phyloP scores from a whole-genome alignment of 768 basidiomycete genomes.

The Leccinellum albellum region DNA sequence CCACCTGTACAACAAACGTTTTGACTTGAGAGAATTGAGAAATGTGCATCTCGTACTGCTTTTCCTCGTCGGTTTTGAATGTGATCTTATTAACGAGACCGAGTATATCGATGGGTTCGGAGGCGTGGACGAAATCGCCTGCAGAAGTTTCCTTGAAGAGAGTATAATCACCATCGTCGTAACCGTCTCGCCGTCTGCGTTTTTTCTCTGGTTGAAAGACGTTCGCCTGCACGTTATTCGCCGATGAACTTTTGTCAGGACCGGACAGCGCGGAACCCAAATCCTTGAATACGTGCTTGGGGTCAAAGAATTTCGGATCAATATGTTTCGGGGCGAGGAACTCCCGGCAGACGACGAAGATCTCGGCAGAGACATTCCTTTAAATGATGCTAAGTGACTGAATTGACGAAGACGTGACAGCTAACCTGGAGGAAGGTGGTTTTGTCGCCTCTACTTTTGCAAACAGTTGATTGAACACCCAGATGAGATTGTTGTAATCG shows the following conservation, averaged over 20 bases:
- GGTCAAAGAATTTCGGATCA: slow-evolving; percentile 97
- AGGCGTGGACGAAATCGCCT: slow-evolving; percentile 61
- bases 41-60: slow-evolving; percentile 46
- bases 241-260: slow-evolving; percentile 50
- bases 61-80: slow-evolving; percentile 82
- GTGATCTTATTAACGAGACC: slow-evolving; percentile 75
- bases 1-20: slow-evolving; percentile 52
- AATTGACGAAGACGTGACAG: not conserved
- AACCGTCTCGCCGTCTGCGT: slow-evolving; percentile 87
- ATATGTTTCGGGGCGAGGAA: slow-evolving; percentile 94
- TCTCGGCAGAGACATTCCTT: slow-evolving; percentile 98
- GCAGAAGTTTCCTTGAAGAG: slow-evolving; percentile 74
- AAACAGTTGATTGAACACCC: slow-evolving; percentile 98
- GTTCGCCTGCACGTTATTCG: slow-evolving; percentile 75
- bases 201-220: slow-evolving; percentile 99
- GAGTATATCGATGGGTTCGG: slow-evolving; percentile 76
- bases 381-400: not conserved
- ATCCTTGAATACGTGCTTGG: slow-evolving; percentile 97
- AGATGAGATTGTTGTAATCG: slow-evolving; percentile 97
- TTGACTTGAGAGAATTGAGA: not conserved
- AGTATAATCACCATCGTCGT: slow-evolving; percentile 90
- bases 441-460: slow-evolving; percentile 97
- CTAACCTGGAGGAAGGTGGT: slow-evolving; percentile 91
- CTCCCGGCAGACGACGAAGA: slow-evolving; percentile 96
- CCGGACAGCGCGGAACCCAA: slow-evolving; percentile 47